Evolutionary conservation across 176 grass and related monocot genomes (phyloP).

Genomic region (Zoysia japonica): DNA sequence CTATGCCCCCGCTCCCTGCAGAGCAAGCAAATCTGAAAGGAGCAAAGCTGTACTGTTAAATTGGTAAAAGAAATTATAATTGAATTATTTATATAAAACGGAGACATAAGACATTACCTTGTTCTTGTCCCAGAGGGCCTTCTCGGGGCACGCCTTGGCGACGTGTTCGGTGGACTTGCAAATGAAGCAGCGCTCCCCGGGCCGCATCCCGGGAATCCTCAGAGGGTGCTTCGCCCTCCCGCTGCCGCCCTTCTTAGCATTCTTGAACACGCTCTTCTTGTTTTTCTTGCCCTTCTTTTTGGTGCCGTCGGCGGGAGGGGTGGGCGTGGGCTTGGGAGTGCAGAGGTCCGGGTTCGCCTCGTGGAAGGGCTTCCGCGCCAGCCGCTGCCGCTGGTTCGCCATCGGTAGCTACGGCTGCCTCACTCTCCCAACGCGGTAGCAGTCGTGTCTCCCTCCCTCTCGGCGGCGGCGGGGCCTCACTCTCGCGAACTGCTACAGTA

Average conservation of each 20-base stretch:
- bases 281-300: conserved; percentile 54
- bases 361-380: conserved; percentile 65
- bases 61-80: neutral
- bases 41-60: neutral
- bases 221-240: conserved; percentile 70
- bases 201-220: conserved; percentile 84
- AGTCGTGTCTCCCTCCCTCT: conserved; percentile 2
- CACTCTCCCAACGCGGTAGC: neutral
- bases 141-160: conserved; percentile 87
- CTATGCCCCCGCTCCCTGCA: conserved; percentile 84
- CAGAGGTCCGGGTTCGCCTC: conserved; percentile 63
- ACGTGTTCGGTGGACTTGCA: conserved; percentile 85
- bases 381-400: conserved; percentile 76
- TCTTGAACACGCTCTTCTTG: conserved; percentile 52
- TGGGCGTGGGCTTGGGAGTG: conserved; percentile 40
- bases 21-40: conserved; percentile 80
- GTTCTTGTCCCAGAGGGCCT: conserved; percentile 86
- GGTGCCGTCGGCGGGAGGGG: conserved; percentile 28
- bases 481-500: too few species aligned
- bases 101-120: conserved; percentile 53
- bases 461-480: neutral
- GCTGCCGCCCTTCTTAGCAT: conserved; percentile 40
- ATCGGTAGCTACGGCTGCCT: conserved; percentile 38
- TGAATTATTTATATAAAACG: neutral
- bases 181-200: conserved; percentile 97